A percentile compares a stretch with the other conserved stretches of the same genome.
Conservation (phyloP, 495 filamentous ascomycete genomes). For the Chaetomium fimeti region DNA sequence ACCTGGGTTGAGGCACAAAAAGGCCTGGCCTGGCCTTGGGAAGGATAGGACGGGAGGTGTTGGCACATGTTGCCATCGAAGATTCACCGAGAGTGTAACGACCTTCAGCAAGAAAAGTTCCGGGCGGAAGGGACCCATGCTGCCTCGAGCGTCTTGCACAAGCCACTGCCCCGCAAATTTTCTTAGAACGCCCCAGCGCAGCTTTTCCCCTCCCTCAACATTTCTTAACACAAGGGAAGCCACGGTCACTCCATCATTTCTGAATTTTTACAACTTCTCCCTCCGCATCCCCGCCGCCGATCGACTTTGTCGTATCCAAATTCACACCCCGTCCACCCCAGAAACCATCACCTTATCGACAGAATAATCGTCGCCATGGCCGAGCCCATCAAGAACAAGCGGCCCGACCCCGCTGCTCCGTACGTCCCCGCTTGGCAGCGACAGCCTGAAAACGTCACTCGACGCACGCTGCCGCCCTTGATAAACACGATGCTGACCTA, state of each 20-base stretch:
- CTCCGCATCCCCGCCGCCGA: conserved; percentile 11
- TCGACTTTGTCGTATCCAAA: conserved; percentile 10
- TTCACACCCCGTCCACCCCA: conserved; percentile 1
- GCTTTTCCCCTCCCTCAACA: conserved; percentile 39
- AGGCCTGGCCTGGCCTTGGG: neutral
- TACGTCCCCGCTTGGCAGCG: conserved; percentile 41
- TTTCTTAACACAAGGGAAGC: conserved; percentile 28
- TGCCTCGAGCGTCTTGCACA: conserved; percentile 19
- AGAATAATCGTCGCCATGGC: conserved; percentile 60
- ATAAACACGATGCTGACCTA: conserved; percentile 35
- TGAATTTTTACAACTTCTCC: conserved; percentile 22
- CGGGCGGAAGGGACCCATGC: conserved; percentile 8
- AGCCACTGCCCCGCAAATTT: conserved; percentile 32
- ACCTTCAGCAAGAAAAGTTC: conserved; percentile 2
- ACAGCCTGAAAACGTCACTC: conserved; percentile 2
- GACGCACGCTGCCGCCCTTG: conserved; percentile 13
- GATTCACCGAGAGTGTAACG: neutral
- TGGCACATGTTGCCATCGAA: neutral
- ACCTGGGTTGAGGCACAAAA: neutral
- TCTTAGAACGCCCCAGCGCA: conserved; percentile 27
- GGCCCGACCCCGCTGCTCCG: conserved; percentile 79
- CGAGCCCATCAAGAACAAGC: conserved; percentile 89
- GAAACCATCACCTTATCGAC: conserved; percentile 20
- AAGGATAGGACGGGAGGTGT: neutral
- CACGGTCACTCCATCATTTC: conserved; percentile 20